Evolutionary conservation across 495 filamentous ascomycete genomes (phyloP), one percentile per base, ranked within the genome.

Genomic region (Aspergillus haitiensis): DNA sequence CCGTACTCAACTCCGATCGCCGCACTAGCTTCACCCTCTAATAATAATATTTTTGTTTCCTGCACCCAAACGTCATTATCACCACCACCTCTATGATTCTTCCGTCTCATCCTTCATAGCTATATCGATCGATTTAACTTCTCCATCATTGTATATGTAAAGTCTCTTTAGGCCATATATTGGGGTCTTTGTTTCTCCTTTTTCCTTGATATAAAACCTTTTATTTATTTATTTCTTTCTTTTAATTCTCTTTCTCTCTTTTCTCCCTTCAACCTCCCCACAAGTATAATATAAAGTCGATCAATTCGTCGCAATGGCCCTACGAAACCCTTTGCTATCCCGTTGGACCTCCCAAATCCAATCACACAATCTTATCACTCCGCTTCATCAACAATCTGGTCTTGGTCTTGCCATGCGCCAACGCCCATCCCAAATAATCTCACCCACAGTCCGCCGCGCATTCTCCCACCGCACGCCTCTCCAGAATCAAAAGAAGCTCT

Each of bases 51-150:
- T 47, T 32, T 33, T 48, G 52, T 18, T 39, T 6, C 37, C 32
- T 40, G 46, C 32, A 13, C 16, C 51, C 16, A 45, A 52, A 53
- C 58, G 58, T 60, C 49, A 59, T 59, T 39, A 37, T 56, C 44
- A 16, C 12, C 21, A 27, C 21, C 21, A 27, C 21, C 3, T 27
- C 3, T n/a, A n/a, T 27, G 21, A 27, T 27, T 27, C 21, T 27
- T 27, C 1, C 21, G 1, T 27, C 21, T 27, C 21, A 27, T 27
- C 21, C 21, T 27, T 27, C 21, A 27, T 27, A n/a, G n/a, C n/a
- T 27, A 27, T 3, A 27, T 27, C 21, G 1, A 27, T 27, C 21
- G 21, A 27, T 27, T 27, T 27, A 27, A 27, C 3, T 27, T 27
- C 21, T 27, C 21, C 21, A 27, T 27, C 21, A 27, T 3, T 27